Evolutionary conservation across 352 stramenopile species (phyloP).

Genomic region (Globisporangium barbulae): DNA sequence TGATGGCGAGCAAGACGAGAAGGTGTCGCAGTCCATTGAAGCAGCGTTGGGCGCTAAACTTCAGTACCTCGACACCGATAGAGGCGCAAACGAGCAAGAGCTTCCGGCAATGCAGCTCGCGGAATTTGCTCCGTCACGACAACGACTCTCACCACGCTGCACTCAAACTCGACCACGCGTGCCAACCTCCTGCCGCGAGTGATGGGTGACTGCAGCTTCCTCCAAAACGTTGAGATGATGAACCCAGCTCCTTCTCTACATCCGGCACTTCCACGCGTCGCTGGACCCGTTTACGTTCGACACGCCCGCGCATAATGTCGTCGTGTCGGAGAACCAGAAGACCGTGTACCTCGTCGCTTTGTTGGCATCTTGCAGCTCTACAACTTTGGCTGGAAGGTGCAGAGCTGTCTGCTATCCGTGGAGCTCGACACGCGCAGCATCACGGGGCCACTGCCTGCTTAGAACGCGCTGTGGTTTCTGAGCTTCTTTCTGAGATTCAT

Average conservation of each 20-base stretch:
- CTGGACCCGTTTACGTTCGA: slow-evolving; percentile 49
- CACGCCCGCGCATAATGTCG: slow-evolving; percentile 65
- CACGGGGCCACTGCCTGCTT: slow-evolving; percentile 68
- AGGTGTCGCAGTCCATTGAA: slow-evolving; percentile 5
- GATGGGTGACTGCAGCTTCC: slow-evolving; percentile 80
- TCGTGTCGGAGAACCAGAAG: slow-evolving; percentile 63
- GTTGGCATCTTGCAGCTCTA: slow-evolving; percentile 85
- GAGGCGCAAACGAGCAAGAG: slow-evolving; percentile 34
- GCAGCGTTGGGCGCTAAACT: slow-evolving; percentile 30
- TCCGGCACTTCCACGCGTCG: slow-evolving; percentile 49
- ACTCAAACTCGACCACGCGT: slow-evolving; percentile 68
- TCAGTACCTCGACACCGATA: slow-evolving; percentile 24
- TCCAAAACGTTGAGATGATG: slow-evolving; percentile 85
- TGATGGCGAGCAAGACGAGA: slow-evolving; percentile 17
- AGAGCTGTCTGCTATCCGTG: slow-evolving; percentile 65
- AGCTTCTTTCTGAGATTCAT: slow-evolving; percentile 85
- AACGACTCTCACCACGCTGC: slow-evolving; percentile 71
- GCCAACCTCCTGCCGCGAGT: slow-evolving; percentile 74
- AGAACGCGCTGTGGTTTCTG: slow-evolving; percentile 83
- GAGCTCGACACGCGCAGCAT: slow-evolving; percentile 73
- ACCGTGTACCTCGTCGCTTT: slow-evolving; percentile 79
- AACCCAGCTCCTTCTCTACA: slow-evolving; percentile 80
- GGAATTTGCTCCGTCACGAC: slow-evolving; percentile 69
- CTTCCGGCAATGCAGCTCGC: slow-evolving; percentile 54
- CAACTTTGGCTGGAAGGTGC: slow-evolving; percentile 80